A percentile compares a stretch with the other conserved stretches of the same genome.
phyloP scores from a whole-genome alignment of 306 rosid genomes.

The Hippophae rhamnoides region DNA sequence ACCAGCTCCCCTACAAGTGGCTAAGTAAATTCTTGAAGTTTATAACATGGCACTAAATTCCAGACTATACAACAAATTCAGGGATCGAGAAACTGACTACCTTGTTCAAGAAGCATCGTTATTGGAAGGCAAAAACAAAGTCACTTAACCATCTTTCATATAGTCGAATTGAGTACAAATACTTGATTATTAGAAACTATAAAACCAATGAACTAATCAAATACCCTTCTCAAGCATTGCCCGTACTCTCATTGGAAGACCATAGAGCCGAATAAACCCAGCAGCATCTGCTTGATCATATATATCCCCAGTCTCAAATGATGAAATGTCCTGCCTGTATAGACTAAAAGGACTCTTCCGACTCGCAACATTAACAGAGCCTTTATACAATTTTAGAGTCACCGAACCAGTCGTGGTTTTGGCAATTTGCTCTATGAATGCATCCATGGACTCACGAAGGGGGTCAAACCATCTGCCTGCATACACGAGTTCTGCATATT shows the following conservation, averaged over 20 bases:
- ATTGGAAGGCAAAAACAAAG: no score
- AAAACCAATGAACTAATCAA: constrained; percentile 8
- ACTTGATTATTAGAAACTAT: no score
- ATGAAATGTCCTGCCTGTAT: constrained; percentile 85
- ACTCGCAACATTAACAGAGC: constrained; percentile 54
- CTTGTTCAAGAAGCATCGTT: no score
- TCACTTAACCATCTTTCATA: no score
- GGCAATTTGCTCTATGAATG: constrained; percentile 82
- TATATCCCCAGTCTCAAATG: constrained; percentile 71
- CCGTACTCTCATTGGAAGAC: constrained; percentile 78
- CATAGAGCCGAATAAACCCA: constrained; percentile 85
- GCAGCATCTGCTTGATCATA: constrained; percentile 96
- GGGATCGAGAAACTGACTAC: no score
- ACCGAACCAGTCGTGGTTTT: constrained; percentile 73
- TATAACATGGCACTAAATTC: no score
- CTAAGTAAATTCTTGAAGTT: no score
- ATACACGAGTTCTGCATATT: constrained; percentile 84
- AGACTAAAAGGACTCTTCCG: constrained; percentile 62
- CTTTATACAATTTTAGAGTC: constrained; percentile 63
- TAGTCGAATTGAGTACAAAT: no score
- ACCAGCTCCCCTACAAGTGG: no score
- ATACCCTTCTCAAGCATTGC: constrained; percentile 68
- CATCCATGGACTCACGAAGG: constrained; percentile 75
- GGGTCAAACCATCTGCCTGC: constrained; percentile 98
- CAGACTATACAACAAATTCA: no score